phyloP scores from a whole-genome alignment of 1,284 basidiomycete species.

The Papiliotrema terrestris region DNA sequence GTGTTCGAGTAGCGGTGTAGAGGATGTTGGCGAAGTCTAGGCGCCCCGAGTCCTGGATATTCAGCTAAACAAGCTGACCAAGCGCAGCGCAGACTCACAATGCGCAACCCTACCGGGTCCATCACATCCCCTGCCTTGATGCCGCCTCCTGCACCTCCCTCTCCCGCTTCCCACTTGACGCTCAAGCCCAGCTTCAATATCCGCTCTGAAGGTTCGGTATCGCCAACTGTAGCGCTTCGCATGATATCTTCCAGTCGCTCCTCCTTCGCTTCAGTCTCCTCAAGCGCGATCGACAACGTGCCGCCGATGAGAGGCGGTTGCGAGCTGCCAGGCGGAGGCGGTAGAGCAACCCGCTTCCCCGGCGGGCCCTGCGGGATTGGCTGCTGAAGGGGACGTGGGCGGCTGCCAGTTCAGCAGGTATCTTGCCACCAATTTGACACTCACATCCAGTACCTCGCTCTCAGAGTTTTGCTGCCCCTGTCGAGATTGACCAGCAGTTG shows the following conservation, averaged over 20 bases:
- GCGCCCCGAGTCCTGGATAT: constrained; percentile 22
- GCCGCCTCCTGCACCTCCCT: constrained; percentile 33
- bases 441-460: constrained; percentile 40
- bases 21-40: constrained; percentile 34
- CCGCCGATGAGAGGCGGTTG: constrained; percentile 31
- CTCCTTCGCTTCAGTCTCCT: constrained; percentile 12
- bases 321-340: constrained; percentile 3
- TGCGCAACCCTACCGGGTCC: constrained; percentile 21
- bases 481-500: constrained; percentile 39
- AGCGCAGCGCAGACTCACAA: constrained; percentile 21
- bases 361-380: constrained; percentile 14
- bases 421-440: constrained; percentile 3
- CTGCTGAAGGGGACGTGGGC: constrained; percentile 8
- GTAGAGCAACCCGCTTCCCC: constrained; percentile 12
- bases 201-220: constrained; percentile 20
- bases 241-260: constrained; percentile 19
- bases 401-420: not conserved
- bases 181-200: constrained; percentile 24
- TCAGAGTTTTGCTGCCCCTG: constrained; percentile 26
- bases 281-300: constrained; percentile 24
- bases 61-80: not conserved
- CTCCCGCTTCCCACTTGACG: constrained; percentile 41
- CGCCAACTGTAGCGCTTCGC: constrained; percentile 14
- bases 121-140: constrained; percentile 31
- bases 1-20: constrained; percentile 26